Base-by-base conservation (phyloP, 2,329 filamentous ascomycete species). In the Annulohypoxylon truncatum region DNA sequence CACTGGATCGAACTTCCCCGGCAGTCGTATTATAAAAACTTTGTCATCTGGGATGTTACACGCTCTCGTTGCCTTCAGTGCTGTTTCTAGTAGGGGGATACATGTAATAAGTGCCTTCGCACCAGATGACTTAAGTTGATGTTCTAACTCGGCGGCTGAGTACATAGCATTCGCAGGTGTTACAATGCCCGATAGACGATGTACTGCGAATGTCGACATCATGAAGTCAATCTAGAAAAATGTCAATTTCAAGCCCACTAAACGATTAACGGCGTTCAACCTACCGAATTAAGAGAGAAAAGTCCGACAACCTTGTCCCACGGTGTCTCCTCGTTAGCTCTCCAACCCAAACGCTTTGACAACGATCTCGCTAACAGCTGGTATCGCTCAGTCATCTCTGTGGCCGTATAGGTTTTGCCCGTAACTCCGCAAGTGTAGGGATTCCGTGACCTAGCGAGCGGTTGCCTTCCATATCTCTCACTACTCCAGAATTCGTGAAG, bases 221-320 rank as follows among this genome's bases (percentile, higher is more conserved):
- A 91, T 78, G 28, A 87, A 90, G 77, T 94, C 90, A 67, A 93
- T 86, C 78, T 79, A 47, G 2, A 24, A 48, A 7, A 26, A 9
- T 26, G 51, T 66, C 13, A 66, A 18, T 9, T 15, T 20, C 6
- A 4, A 54, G 29, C 1, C 8, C 13, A 10, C 15, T 18, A 6
- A 42, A 22, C 22, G 26, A 54, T 8, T 10, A 35, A 22, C 10
- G 5, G 12, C 8, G 20, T 29, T 18, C n/a, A 9, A 18, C 24
- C 7, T 68, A 82, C 77, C 33, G 91, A 90, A 73, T 95, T 96
- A 66, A 92, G 77, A 20, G 88, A 89, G 78, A 92, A 94, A 35
- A 93, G 82, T 2, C 84, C 89, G 44, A 91, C 79, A 18, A 93
- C 89, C 78, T 94, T 94, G 71, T 94, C 91, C 88, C 90, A 94